Conservation (phyloP, 2,329 filamentous ascomycete species). For the Nothophaeocryptopus gaeumannii region DNA sequence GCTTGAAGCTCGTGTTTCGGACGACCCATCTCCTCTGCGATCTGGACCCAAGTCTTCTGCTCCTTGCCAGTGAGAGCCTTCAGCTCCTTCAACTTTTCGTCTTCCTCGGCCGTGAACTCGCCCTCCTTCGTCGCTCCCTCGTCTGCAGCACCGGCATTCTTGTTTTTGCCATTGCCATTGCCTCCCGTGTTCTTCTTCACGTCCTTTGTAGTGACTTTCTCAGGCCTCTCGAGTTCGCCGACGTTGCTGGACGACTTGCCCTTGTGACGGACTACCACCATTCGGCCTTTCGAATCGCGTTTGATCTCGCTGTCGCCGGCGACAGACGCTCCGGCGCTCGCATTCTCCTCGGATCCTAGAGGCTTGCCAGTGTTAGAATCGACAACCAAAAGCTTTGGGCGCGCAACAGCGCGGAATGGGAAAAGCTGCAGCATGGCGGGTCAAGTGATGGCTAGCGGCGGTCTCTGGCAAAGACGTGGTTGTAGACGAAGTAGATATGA, state of each 20-base stretch:
- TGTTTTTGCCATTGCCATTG: slow-evolving; percentile 12
- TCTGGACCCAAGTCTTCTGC: slow-evolving; percentile 14
- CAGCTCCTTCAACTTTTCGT: slow-evolving; percentile 36
- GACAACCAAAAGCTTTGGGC: slow-evolving; percentile 21
- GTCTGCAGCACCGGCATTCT: slow-evolving; percentile 8
- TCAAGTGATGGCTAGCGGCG: background rate
- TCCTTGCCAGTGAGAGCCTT: slow-evolving; percentile 10
- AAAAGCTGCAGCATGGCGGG: background rate
- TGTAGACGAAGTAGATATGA: too few relatives aligned
- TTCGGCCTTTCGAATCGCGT: slow-evolving; percentile 26
- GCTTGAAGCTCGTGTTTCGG: slow-evolving; percentile 4
- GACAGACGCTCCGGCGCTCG: slow-evolving; percentile 18
- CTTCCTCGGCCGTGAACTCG: slow-evolving; percentile 38
- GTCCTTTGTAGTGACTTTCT: slow-evolving; percentile 7
- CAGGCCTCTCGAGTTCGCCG: background rate
- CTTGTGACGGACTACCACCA: slow-evolving; percentile 28
- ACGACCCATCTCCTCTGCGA: slow-evolving; percentile 13
- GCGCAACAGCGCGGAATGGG: slow-evolving; percentile 4
- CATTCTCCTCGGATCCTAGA: slow-evolving; percentile 17
- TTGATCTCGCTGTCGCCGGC: slow-evolving; percentile 24
- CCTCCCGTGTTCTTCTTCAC: slow-evolving; percentile 12
- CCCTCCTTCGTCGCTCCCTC: slow-evolving; percentile 2
- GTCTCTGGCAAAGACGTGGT: too few relatives aligned
- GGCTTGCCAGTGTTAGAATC: slow-evolving; percentile 34
- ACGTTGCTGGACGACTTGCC: slow-evolving; percentile 1